Evolutionary conservation across 2,329 filamentous ascomycete species (phyloP), one percentile per base, ranked within the genome.

Genomic region (Dothidotthia symphoricarpi): DNA sequence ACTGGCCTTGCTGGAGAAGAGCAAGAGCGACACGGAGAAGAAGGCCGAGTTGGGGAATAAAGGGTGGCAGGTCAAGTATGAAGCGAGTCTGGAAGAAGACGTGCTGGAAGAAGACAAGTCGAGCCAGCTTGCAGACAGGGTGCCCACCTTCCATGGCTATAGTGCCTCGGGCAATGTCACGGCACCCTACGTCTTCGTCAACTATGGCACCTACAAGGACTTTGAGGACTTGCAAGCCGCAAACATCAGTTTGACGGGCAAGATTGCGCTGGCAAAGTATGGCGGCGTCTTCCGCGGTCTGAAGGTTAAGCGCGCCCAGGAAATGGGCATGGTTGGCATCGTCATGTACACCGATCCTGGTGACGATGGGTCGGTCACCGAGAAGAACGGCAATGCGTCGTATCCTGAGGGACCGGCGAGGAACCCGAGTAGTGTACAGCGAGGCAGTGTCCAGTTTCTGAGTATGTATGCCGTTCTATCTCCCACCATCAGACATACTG

Each of bases 61-160:
- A 5, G 9, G 48, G 12, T 84, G 80, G 73, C 75, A 78, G 35
- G 75, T 90, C 17, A 75, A 78, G n/a, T 95, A 84, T 57, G 82
- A 89, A 60, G 91, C 90, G 0, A 83, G 80, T 1, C 70, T 97
- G 27, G 81, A 86, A 53, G 93, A 98, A 66, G 88, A 95, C 59
- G 76, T 91, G 2, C 71, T 97, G 4, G 76, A 88, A 0, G 83
- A 95, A 35, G 93, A 98, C 63, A 78, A 82, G 3, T 94, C 89
- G 0, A 88, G 82, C 13, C 77, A 81, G 15, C 72, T 88, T 30
- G 68, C 77, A 8, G 78, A 89, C 55, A 76, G 88, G 19, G 77
- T 97, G 16, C 89, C 91, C 1, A 91, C 85, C 0, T 97, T 97
- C 71, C 91, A 97, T 61, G 93, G 91, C 36, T 97, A 96, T 67